Evolutionary conservation across 345 rosid species (phyloP).

Genomic region (Eucalyptus pauciflora): DNA sequence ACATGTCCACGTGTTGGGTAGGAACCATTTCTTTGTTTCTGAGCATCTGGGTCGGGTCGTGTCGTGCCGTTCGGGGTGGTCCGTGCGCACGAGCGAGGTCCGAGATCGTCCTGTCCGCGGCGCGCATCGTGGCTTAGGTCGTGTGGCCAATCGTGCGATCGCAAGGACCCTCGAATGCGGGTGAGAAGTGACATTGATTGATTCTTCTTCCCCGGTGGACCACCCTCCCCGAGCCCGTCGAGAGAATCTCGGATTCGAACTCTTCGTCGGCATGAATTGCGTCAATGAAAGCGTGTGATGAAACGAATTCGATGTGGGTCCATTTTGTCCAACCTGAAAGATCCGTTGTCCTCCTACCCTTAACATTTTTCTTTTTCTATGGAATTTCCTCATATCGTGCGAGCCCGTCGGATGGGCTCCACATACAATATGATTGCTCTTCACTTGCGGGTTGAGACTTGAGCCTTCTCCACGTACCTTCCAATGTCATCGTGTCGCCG

Average conservation of each 20-base stretch:
- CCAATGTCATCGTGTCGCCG: neutral
- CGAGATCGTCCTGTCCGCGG: neutral
- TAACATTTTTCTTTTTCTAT: neutral
- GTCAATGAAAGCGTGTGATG: neutral
- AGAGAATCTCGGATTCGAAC: neutral
- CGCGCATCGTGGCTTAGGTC: neutral
- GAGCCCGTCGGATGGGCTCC: neutral
- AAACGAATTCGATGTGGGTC: neutral
- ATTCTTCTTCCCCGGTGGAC: neutral
- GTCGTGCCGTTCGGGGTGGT: neutral
- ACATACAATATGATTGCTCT: neutral
- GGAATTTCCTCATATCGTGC: neutral
- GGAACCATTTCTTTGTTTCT: neutral
- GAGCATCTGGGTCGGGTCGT: neutral
- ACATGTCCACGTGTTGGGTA: neutral
- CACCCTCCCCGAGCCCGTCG: neutral
- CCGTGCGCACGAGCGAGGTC: neutral
- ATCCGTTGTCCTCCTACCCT: neutral
- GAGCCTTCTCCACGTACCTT: neutral
- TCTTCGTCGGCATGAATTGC: neutral
- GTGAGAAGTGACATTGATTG: neutral
- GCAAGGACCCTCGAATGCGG: neutral
- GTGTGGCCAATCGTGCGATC: neutral
- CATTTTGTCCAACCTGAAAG: neutral
- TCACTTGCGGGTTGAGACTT: neutral